Evolutionary conservation across 2,329 filamentous ascomycete species (phyloP), one percentile per base, ranked within the genome.

Genomic region (Aspergillus sergii): DNA sequence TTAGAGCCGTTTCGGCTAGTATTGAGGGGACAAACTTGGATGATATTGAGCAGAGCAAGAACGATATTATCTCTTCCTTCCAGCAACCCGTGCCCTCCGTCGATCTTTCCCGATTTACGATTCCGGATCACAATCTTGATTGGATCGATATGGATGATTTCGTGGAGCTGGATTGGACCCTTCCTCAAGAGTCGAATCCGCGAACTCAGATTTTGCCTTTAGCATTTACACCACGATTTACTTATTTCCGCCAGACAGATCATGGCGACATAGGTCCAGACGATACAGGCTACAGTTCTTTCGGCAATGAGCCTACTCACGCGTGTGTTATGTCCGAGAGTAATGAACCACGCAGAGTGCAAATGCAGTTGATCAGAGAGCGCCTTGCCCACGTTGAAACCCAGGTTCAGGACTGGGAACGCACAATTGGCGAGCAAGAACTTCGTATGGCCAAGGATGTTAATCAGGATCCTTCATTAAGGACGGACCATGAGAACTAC

Each of bases 111-210:
- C 90, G 91, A 59, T 99, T 99, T 75, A 94, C 90, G 0, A 99
- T 99, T 57, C 94, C 95, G 0, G 95, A 99, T 75, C 92, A 96
- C 60, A 95, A 99, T 73, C 89, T 93, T 69, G 93, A 90, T 60
- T 99, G 95, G 95, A 94, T 99, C 66, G 95, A 99, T 73, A 98
- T 99, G 93, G 95, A 99, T 74, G 95, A 99, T 75, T 99, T 99
- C 78, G 94, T 99, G 34, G 95, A 99, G 76, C 82, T 99, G 26
- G 96, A 97, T 75, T 98, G 94, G 94, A 94, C 97, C 59, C 80
- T 97, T 28, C 94, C 94, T 0, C 91, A 92, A 16, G 92, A 96
- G 73, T 88, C 91, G 36, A 96, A 97, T 68, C 94, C 94, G 0
- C 91, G 96, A 69, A 98, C 94, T 0, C 94, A 95, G 76, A 99